phyloP scores from a whole-genome alignment of 148 eudicot genomes.

The Simmondsia chinensis region DNA sequence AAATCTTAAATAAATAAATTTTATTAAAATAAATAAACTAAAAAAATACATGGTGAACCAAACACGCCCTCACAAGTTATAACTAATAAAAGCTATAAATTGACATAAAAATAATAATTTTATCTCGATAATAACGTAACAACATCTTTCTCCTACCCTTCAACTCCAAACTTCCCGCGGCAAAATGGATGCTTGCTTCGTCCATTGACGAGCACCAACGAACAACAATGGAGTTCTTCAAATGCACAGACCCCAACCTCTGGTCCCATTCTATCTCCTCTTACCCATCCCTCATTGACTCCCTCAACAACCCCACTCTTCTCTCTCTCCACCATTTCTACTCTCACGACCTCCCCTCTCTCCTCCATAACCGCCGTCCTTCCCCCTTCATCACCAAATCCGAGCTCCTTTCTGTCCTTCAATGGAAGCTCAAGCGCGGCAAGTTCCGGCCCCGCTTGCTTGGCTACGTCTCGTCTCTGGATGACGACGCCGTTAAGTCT shows the following conservation, averaged over 20 bases:
- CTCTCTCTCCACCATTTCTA: conserved; percentile 56
- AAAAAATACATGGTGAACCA: no score
- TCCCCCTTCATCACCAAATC: conserved; percentile 48
- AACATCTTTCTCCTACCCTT: no score
- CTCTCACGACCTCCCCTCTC: conserved; percentile 48
- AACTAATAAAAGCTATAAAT: no score
- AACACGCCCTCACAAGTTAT: no score
- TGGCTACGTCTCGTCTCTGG: conserved; percentile 55
- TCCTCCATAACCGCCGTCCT: conserved; percentile 51
- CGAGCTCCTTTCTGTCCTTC: conserved; percentile 75
- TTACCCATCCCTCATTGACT: conserved; percentile 34
- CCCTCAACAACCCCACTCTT: conserved; percentile 43
- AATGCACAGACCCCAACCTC: conserved; percentile 21
- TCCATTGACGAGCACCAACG: no score
- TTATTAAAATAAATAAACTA: no score
- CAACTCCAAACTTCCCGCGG: background rate
- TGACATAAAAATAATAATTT: no score
- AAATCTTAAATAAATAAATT: no score
- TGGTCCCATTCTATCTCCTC: conserved; percentile 51
- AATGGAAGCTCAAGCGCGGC: conserved; percentile 89
- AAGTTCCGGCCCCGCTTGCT: conserved; percentile 80
- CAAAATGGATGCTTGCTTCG: background rate
- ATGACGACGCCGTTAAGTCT: conserved; percentile 55
- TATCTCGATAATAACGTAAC: no score
- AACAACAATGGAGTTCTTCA: conserved; percentile 29